Percentiles rank a stretch among this genome's conserved stretches.
phyloP scores from a whole-genome alignment of 1,139 yeast genomes.

The Arxiozyma bovina region DNA sequence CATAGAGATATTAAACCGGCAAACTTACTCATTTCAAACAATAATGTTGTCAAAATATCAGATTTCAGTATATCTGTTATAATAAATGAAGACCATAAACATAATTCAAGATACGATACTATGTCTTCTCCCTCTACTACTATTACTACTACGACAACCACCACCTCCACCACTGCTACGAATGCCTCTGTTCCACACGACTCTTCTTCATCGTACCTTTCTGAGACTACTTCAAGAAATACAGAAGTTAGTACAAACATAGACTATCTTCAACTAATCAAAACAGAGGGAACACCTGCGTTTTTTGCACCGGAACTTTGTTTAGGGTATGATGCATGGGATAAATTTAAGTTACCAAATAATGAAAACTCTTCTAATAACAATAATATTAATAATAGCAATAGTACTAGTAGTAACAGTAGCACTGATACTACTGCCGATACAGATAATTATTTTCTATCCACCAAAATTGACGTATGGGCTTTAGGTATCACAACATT shows the following conservation, averaged over 20 bases:
- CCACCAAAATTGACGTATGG: conserved; percentile 79
- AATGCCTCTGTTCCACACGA: not conserved
- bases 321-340: conserved; percentile 24
- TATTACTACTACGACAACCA: not conserved
- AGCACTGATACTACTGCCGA: not conserved
- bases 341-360: conserved; percentile 9
- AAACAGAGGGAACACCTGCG: conserved; percentile 88
- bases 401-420: conserved; percentile 20
- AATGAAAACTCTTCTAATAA: conserved; percentile 10
- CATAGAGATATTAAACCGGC: conserved; percentile 98
- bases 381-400: conserved; percentile 22
- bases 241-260: not conserved
- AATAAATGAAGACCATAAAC: conserved; percentile 54
- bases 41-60: conserved; percentile 75
- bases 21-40: conserved; percentile 65
- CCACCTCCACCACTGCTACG: too few species aligned
- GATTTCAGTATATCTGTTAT: conserved; percentile 81
- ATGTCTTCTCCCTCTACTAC: conserved; percentile 11
- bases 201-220: not conserved
- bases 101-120: too few species aligned
- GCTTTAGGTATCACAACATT: conserved; percentile 89
- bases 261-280: conserved; percentile 73
- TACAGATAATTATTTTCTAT: conserved; percentile 22
- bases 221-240: conserved; percentile 10
- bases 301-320: conserved; percentile 37